phyloP scores from a whole-genome alignment of 108 stramenopile genomes.

The Discostella stelligeroides region DNA sequence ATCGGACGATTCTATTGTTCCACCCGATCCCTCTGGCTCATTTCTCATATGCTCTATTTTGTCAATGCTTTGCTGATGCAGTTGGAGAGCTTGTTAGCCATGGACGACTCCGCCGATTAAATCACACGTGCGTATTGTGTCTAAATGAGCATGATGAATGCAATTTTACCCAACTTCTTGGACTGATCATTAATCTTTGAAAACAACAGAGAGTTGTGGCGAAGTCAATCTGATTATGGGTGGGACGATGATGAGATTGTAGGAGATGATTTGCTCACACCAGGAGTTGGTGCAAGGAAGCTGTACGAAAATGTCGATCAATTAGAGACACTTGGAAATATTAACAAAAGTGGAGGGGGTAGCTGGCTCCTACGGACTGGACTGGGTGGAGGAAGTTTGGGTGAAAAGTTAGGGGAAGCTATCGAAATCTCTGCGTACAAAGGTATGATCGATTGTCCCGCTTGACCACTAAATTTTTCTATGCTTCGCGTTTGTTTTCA shows the following conservation, averaged over 20 bases:
- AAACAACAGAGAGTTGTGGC: conserved; percentile 61
- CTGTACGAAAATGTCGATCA: conserved; percentile 54
- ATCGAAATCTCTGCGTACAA: conserved; percentile 85
- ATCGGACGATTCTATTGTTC: background rate
- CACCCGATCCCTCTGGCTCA: no score
- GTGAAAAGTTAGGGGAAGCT: conserved; percentile 85
- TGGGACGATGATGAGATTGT: conserved; percentile 69
- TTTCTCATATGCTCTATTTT: background rate
- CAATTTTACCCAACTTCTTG: background rate
- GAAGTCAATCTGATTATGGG: conserved; percentile 45
- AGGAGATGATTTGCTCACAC: conserved; percentile 65
- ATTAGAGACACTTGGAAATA: conserved; percentile 28
- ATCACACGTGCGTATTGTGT: conserved; percentile 62
- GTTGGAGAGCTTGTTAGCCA: conserved; percentile 70
- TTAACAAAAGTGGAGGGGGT: conserved; percentile 65
- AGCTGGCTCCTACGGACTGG: conserved; percentile 85
- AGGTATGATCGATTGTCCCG: conserved; percentile 21
- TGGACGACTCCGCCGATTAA: conserved; percentile 69
- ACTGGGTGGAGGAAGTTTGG: conserved; percentile 73
- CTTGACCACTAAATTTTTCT: no score
- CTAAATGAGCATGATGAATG: background rate
- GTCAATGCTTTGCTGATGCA: background rate
- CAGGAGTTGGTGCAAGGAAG: conserved; percentile 63
- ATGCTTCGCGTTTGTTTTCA: background rate
- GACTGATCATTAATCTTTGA: background rate